These are phyloP conservation scores for Calonectria fujianensis DNA, from an alignment of 2,329 filamentous ascomycete species.

Conservation along the genomic window DNA sequence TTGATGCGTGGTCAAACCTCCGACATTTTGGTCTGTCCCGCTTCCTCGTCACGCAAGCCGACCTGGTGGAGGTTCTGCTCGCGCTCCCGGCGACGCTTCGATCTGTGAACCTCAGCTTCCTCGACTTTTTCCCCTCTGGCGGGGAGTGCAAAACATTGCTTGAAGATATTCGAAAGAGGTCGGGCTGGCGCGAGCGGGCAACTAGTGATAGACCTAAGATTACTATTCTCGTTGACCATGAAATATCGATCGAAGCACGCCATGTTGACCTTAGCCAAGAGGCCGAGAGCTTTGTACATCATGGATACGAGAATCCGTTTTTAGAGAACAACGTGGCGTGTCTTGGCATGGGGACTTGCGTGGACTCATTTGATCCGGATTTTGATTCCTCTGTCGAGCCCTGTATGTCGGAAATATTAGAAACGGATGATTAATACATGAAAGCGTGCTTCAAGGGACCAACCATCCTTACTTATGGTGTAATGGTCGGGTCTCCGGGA, in stretches of 20 bases:
- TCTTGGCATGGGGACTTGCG: slow-evolving; percentile 11
- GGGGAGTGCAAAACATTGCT: slow-evolving; percentile 33
- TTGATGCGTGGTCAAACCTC: slow-evolving; percentile 9
- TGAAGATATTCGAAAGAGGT: slow-evolving; percentile 20
- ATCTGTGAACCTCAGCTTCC: slow-evolving; percentile 59
- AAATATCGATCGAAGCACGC: accelerated
- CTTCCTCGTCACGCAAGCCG: slow-evolving; percentile 1
- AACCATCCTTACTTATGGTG: no score
- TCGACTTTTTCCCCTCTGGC: slow-evolving; percentile 54
- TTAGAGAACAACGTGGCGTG: background rate
- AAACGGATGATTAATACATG: background rate
- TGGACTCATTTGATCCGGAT: slow-evolving; percentile 37
- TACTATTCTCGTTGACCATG: background rate
- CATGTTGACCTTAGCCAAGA: slow-evolving; percentile 7
- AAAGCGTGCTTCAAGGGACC: no score
- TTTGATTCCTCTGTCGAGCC: background rate
- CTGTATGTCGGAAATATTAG: background rate
- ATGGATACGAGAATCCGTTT: slow-evolving; percentile 35
- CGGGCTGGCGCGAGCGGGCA: slow-evolving; percentile 34
- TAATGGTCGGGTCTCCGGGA: no score
- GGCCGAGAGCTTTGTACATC: slow-evolving; percentile 7
- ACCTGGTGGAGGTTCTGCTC: slow-evolving; percentile 53
- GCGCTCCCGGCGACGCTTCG: slow-evolving; percentile 54
- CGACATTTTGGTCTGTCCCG: slow-evolving; percentile 18
- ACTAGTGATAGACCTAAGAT: slow-evolving; percentile 20